A percentile compares a stretch with the other conserved stretches of the same genome.
Evolutionary conservation across 1,284 basidiomycete species (phyloP).

Genomic region (Leccinum griseonigrum): DNA sequence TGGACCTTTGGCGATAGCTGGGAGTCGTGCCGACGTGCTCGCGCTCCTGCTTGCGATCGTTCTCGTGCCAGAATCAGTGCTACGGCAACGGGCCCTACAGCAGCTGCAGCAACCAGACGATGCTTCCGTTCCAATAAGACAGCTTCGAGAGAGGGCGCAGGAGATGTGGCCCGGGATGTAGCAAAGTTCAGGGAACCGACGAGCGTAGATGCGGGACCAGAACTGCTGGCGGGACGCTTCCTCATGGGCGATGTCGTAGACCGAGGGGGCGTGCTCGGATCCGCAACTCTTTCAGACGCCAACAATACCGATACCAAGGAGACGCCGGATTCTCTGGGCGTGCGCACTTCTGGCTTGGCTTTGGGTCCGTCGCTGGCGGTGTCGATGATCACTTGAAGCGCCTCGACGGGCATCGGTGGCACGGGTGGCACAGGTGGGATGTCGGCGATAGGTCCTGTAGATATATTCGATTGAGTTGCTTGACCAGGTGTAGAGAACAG

Average conservation of each 20-base stretch:
- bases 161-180: slow-evolving; percentile 33
- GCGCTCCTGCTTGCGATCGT: neutral
- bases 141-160: slow-evolving; percentile 57
- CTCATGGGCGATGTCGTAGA: slow-evolving; percentile 6
- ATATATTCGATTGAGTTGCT: neutral
- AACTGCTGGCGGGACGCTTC: slow-evolving; percentile 19
- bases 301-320: neutral
- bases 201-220: slow-evolving; percentile 6
- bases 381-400: neutral
- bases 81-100: neutral
- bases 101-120: slow-evolving; percentile 32
- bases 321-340: neutral
- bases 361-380: slow-evolving; percentile 1
- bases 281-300: neutral
- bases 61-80: neutral
- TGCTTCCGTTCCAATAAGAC: slow-evolving; percentile 58
- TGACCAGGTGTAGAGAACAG: slow-evolving; percentile 11
- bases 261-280: neutral
- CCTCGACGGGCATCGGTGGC: neutral
- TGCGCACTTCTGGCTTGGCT: neutral
- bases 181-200: slow-evolving; percentile 17
- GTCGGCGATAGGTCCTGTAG: neutral
- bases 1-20: slow-evolving; percentile 41
- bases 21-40: slow-evolving; percentile 19
- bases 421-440: neutral